Conservation (phyloP, 2,329 filamentous ascomycete species). For the Aspergillus oerlinghausenensis region DNA sequence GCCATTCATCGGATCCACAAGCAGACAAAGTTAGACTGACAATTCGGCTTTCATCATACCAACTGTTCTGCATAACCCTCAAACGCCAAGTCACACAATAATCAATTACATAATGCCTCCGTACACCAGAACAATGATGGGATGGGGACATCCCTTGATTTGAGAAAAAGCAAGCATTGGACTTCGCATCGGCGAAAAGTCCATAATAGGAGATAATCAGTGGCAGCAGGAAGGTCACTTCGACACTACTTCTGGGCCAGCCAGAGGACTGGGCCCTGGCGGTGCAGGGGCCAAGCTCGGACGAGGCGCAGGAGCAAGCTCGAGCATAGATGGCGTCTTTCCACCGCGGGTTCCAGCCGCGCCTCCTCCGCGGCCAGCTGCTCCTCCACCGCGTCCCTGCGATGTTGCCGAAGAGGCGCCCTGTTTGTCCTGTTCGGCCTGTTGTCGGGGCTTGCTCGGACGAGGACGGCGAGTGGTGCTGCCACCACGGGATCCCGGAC, state of each 20-base stretch:
- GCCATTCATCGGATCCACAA: background rate
- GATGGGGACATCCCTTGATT: background rate
- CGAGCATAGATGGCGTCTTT: slow-evolving; percentile 26
- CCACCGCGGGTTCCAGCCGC: slow-evolving; percentile 23
- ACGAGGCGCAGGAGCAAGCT: slow-evolving; percentile 23
- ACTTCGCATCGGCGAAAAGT: background rate
- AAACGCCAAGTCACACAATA: background rate
- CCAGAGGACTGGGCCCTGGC: slow-evolving; percentile 17
- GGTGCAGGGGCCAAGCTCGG: slow-evolving; percentile 22
- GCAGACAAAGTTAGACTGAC: background rate
- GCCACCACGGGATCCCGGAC: slow-evolving; percentile 71
- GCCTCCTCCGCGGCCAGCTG: slow-evolving; percentile 23
- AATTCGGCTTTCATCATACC: background rate
- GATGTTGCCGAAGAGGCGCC: slow-evolving; percentile 44
- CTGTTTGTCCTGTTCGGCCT: slow-evolving; percentile 75
- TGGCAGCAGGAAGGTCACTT: slow-evolving; percentile 18
- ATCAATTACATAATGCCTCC: background rate
- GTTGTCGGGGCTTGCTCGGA: slow-evolving; percentile 77
- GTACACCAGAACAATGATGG: background rate
- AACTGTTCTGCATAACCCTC: background rate
- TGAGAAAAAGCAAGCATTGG: background rate
- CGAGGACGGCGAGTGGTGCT: slow-evolving; percentile 74
- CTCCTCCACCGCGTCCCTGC: slow-evolving; percentile 25
- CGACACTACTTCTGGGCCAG: slow-evolving; percentile 24
- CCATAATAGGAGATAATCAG: background rate